These are phyloP conservation scores for Hericium erinaceus DNA, from an alignment of 768 basidiomycete species.

Conservation along the genomic window DNA sequence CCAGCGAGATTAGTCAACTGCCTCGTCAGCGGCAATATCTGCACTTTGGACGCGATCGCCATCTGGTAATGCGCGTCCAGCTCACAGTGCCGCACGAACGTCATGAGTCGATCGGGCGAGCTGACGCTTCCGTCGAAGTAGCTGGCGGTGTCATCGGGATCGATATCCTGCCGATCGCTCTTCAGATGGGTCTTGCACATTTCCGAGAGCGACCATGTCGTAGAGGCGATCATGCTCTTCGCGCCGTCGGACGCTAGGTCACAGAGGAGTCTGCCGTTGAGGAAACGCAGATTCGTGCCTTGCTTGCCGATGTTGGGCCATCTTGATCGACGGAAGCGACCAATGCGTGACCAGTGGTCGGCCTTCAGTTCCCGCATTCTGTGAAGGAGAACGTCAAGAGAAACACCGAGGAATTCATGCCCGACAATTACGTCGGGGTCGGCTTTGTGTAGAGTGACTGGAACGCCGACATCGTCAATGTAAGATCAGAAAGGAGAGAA, in stretches of 20 bases:
- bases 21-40: constrained; percentile 84
- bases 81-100: constrained; percentile 89
- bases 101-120: constrained; percentile 68
- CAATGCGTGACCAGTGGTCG: constrained; percentile 91
- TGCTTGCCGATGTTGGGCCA: constrained; percentile 79
- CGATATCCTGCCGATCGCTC: constrained; percentile 84
- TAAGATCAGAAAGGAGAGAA: neutral
- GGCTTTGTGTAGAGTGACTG: constrained; percentile 67
- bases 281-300: constrained; percentile 74
- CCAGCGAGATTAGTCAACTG: constrained; percentile 95
- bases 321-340: constrained; percentile 76
- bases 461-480: neutral
- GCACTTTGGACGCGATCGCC: constrained; percentile 92
- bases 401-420: constrained; percentile 87
- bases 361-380: constrained; percentile 86
- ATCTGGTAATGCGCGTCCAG: constrained; percentile 95
- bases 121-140: constrained; percentile 82
- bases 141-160: constrained; percentile 86
- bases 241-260: constrained; percentile 93
- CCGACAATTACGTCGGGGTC: constrained; percentile 95
- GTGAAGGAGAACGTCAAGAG: constrained; percentile 82
- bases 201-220: constrained; percentile 96
- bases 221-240: constrained; percentile 94
- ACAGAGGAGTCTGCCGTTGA: constrained; percentile 81
- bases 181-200: constrained; percentile 91